Evolutionary conservation across 768 basidiomycete genomes (phyloP).

Genomic region (Dendrothele bispora): DNA sequence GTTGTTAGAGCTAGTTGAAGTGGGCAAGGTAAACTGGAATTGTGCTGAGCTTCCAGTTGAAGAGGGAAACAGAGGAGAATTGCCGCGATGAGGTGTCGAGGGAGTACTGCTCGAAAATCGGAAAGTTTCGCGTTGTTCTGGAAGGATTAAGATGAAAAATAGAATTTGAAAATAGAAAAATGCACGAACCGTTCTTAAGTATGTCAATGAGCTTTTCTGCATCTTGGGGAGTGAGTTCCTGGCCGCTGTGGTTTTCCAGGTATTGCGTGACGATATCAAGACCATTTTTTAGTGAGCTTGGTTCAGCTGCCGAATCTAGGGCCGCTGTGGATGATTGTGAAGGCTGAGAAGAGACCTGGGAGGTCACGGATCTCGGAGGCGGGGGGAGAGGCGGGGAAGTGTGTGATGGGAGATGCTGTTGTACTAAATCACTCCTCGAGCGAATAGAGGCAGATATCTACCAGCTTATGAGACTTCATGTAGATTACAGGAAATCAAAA

Average conservation of each 20-base stretch:
- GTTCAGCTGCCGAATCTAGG: neutral
- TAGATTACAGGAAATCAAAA: conserved; percentile 2
- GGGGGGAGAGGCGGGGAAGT: conserved; percentile 1
- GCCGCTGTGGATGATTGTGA: conserved; percentile 3
- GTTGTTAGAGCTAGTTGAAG: conserved; percentile 11
- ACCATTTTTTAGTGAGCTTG: neutral
- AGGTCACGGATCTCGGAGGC: neutral
- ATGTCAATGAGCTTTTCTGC: no score
- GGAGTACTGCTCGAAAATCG: conserved; percentile 56
- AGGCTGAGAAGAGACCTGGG: conserved; percentile 6
- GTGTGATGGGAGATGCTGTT: no score
- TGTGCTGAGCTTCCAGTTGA: conserved; percentile 16
- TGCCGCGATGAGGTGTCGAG: conserved; percentile 38
- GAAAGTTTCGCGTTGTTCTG: conserved; percentile 52
- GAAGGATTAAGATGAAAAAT: neutral
- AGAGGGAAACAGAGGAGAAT: conserved; percentile 27
- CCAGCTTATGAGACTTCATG: no score
- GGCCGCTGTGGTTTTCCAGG: neutral
- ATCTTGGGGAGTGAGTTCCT: no score
- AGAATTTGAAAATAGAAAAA: neutral
- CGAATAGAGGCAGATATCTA: no score
- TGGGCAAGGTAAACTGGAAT: conserved; percentile 19
- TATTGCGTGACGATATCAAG: neutral
- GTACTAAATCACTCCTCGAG: no score
- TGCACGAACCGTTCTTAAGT: neutral